Evolutionary conservation across 73 alveolate genomes (phyloP).

Genomic region (Tetrahymena thermophila): DNA sequence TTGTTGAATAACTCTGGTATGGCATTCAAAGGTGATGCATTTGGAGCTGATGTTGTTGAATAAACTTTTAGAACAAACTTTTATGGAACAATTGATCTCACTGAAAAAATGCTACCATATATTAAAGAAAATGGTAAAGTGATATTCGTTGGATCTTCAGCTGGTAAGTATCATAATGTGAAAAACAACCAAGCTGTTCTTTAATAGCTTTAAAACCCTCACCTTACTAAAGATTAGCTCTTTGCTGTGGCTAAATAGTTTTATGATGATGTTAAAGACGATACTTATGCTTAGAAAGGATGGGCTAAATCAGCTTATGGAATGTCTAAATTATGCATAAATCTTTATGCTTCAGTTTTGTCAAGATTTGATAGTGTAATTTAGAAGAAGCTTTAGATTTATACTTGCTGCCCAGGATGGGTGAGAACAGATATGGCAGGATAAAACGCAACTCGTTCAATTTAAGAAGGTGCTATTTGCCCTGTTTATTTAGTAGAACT

Average conservation of each 20-base stretch:
- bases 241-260: slow-evolving; percentile 53
- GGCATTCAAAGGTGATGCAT: slow-evolving; percentile 43
- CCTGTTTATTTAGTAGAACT: slow-evolving; percentile 58
- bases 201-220: slow-evolving; percentile 41
- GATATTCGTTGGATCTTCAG: slow-evolving; percentile 38
- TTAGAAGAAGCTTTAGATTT: slow-evolving; percentile 48
- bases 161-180: slow-evolving; percentile 16
- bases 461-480: slow-evolving; percentile 63
- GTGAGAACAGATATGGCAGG: slow-evolving; percentile 79
- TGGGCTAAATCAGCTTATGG: slow-evolving; percentile 51
- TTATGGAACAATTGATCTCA: slow-evolving; percentile 61
- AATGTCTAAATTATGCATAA: slow-evolving; percentile 53
- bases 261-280: slow-evolving; percentile 44
- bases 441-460: slow-evolving; percentile 50
- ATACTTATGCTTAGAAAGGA: slow-evolving; percentile 9
- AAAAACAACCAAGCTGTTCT: slow-evolving; percentile 28
- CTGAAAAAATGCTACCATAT: slow-evolving; percentile 59
- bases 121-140: slow-evolving; percentile 53
- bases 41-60: slow-evolving; percentile 38
- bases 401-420: slow-evolving; percentile 78
- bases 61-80: slow-evolving; percentile 43
- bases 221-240: slow-evolving; percentile 40
- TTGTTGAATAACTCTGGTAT: slow-evolving; percentile 62
- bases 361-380: slow-evolving; percentile 33
- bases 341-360: slow-evolving; percentile 47